A percentile compares a stretch with the other conserved stretches of the same genome.
phyloP scores from a whole-genome alignment of 2,329 filamentous ascomycete genomes.

The Ophiostoma sp. region DNA sequence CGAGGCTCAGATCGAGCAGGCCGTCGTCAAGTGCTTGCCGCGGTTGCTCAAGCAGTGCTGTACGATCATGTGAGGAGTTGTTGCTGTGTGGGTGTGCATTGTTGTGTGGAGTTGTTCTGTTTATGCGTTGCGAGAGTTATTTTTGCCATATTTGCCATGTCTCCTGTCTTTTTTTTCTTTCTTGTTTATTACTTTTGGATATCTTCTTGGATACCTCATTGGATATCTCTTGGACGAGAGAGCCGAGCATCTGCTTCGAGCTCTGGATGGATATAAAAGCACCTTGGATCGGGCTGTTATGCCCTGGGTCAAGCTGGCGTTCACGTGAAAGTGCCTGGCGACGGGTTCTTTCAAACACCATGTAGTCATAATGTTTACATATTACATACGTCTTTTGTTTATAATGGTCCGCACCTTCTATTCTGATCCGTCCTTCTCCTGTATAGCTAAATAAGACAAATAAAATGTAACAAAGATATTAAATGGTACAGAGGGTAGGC shows the following conservation, averaged over 20 bases:
- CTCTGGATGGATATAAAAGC: not conserved
- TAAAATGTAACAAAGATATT: constrained; percentile 9
- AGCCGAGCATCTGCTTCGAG: not conserved
- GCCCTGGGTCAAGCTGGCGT: not conserved
- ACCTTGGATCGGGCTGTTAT: not conserved
- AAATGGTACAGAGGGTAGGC: constrained; percentile 6
- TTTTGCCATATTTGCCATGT: too few relatives aligned
- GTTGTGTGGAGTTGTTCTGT: not conserved
- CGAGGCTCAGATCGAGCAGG: constrained; percentile 56
- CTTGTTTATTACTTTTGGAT: not conserved
- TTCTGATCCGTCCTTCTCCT: not conserved
- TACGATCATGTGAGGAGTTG: constrained; percentile 67
- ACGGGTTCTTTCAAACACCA: not conserved
- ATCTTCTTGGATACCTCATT: not conserved
- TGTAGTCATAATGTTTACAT: constrained; percentile 1
- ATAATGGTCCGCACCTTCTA: not conserved
- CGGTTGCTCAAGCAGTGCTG: constrained; percentile 66
- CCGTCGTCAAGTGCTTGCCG: constrained; percentile 52
- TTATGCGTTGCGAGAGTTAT: not conserved
- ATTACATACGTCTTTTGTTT: not conserved
- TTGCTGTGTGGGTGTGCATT: not conserved
- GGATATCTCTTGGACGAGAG: not conserved
- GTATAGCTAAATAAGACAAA: constrained; percentile 12
- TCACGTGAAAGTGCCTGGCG: not conserved
- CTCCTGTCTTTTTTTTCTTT: not conserved